phyloP scores from a whole-genome alignment of 441 rosid species.

The California macrophylla region DNA sequence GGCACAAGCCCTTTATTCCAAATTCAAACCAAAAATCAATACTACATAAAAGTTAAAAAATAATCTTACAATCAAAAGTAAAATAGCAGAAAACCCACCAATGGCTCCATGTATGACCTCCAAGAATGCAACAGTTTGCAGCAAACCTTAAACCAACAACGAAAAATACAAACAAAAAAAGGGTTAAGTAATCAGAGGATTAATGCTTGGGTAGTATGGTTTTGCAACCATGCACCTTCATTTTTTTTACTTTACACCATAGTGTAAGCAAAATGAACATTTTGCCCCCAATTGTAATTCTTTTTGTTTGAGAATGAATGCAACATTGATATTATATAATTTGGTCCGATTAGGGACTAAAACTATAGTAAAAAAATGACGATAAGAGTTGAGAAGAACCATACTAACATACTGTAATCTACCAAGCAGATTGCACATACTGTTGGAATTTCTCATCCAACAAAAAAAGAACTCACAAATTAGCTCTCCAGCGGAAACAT shows the following conservation, averaged over 20 bases:
- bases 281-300: neutral
- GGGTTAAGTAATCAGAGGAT: neutral
- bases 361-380: too few species aligned
- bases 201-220: neutral
- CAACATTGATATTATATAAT: neutral
- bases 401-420: neutral
- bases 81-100: conserved; percentile 28
- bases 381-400: neutral
- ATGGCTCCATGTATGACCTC: conserved; percentile 84
- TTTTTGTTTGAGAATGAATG: neutral
- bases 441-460: neutral
- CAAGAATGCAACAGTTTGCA: conserved; percentile 47
- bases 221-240: neutral
- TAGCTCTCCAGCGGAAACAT: conserved; percentile 59
- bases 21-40: neutral
- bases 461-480: conserved; percentile 37
- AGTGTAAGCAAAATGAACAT: neutral
- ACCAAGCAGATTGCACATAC: neutral
- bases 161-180: neutral
- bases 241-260: too few species aligned
- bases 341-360: neutral
- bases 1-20: conserved; percentile 57
- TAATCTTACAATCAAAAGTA: neutral
- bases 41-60: neutral
- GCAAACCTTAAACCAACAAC: conserved; percentile 36